Percentiles rank a stretch among this genome's conserved stretches.
Evolutionary conservation across 495 filamentous ascomycete genomes (phyloP).

Genomic region (Cercophora sp.): DNA sequence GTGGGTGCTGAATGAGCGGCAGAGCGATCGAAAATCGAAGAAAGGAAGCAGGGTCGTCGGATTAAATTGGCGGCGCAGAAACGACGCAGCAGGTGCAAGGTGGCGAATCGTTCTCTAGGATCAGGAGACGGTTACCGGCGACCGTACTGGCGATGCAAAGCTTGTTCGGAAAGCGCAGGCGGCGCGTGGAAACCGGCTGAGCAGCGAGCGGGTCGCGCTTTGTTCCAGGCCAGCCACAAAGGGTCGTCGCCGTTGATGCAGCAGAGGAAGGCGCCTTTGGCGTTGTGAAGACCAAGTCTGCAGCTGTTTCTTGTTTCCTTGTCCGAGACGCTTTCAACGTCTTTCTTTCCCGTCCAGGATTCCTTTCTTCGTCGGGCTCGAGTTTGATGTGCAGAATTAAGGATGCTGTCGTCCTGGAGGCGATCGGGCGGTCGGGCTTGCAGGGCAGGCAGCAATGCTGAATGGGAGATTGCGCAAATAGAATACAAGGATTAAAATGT

Average conservation of each 20-base stretch:
- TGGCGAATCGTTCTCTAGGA: slow-evolving; percentile 14
- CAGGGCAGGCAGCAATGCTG: slow-evolving; percentile 11
- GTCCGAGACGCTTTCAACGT: slow-evolving; percentile 4
- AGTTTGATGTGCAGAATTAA: not conserved
- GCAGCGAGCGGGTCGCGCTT: slow-evolving; percentile 11
- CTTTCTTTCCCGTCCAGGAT: not conserved
- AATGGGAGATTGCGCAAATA: slow-evolving; percentile 28
- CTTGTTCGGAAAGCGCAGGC: not conserved
- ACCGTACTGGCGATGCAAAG: not conserved
- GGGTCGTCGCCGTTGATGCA: not conserved
- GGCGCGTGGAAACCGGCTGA: slow-evolving; percentile 4
- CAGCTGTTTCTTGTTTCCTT: slow-evolving; percentile 10
- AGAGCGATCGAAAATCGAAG: slow-evolving; percentile 18
- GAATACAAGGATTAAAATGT: slow-evolving; percentile 40
- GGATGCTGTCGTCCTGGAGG: not conserved
- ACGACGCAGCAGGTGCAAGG: slow-evolving; percentile 3
- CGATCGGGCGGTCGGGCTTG: slow-evolving; percentile 7
- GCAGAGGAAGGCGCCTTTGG: no score
- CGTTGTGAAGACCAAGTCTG: no score
- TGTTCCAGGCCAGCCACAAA: slow-evolving; percentile 5
- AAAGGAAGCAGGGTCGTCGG: slow-evolving; percentile 15
- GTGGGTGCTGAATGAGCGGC: slow-evolving; percentile 32
- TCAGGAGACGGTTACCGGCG: not conserved
- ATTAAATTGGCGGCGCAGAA: slow-evolving; percentile 9
- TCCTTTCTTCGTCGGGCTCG: not conserved